Conservation (phyloP, 129 eudicot genomes). For the Flaveria ramosissima region DNA sequence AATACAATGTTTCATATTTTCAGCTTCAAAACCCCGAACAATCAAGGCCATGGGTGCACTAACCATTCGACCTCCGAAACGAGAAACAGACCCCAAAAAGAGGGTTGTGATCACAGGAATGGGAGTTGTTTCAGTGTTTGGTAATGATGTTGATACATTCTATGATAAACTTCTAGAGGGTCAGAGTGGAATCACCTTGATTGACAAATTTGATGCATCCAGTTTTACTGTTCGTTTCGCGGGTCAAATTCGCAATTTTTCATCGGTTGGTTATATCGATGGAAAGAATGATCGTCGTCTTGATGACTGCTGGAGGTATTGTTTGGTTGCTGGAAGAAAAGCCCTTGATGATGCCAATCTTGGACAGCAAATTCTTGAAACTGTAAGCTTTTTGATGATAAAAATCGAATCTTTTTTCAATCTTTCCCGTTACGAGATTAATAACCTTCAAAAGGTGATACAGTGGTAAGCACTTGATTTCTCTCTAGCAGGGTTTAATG, state of each 20-base stretch:
- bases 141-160: conserved; percentile 53
- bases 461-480: too few relatives aligned
- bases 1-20: conserved; percentile 6
- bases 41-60: conserved; percentile 49
- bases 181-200: conserved; percentile 53
- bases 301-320: conserved; percentile 70
- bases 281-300: conserved; percentile 69
- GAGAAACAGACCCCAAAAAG: conserved; percentile 70
- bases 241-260: conserved; percentile 66
- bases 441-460: too few relatives aligned
- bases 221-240: conserved; percentile 58
- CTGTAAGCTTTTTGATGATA: conserved; percentile 32
- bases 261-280: conserved; percentile 66
- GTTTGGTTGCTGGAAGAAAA: conserved; percentile 73
- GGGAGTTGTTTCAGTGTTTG: conserved; percentile 75
- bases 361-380: conserved; percentile 54
- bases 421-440: not conserved
- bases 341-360: conserved; percentile 71
- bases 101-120: conserved; percentile 68
- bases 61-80: conserved; percentile 51
- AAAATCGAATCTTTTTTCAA: not conserved
- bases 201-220: conserved; percentile 62
- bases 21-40: conserved; percentile 42
- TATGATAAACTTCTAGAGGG: conserved; percentile 61
- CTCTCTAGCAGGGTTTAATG: too few relatives aligned